Conservation (phyloP, 805 yeast species). For the Torulaspora delbrueckii region DNA sequence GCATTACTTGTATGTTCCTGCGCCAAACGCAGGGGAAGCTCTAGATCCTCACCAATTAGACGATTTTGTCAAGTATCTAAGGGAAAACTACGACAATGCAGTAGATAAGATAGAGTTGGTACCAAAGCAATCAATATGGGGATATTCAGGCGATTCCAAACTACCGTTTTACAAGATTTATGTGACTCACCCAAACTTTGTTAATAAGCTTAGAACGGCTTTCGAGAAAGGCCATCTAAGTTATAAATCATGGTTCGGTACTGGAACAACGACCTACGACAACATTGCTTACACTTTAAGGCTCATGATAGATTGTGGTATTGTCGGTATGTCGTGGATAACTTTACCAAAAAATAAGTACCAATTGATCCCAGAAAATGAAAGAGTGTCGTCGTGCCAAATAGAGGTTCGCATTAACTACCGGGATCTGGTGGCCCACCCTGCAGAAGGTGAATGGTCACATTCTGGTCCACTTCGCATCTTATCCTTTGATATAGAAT, state of each 20-base stretch:
- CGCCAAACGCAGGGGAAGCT: constrained; percentile 59
- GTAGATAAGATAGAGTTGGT: constrained; percentile 60
- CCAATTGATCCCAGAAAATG: constrained; percentile 37
- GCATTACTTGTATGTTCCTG: constrained; percentile 90
- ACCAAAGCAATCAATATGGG: constrained; percentile 88
- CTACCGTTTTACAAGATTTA: constrained; percentile 74
- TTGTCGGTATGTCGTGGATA: constrained; percentile 97
- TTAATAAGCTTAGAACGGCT: constrained; percentile 65
- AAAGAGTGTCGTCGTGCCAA: constrained; percentile 71
- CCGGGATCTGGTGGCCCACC: constrained; percentile 65
- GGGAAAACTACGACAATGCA: constrained; percentile 47
- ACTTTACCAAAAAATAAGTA: constrained; percentile 78
- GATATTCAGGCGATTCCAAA: constrained; percentile 72
- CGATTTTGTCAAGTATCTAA: constrained; percentile 44
- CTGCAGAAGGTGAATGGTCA: constrained; percentile 91
- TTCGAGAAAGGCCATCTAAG: constrained; percentile 79
- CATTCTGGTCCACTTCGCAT: constrained; percentile 91
- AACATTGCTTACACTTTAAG: constrained; percentile 82
- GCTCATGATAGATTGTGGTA: constrained; percentile 86
- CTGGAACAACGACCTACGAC: constrained; percentile 72
- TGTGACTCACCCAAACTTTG: constrained; percentile 58
- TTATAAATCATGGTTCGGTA: constrained; percentile 57
- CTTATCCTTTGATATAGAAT: constrained; percentile 93
- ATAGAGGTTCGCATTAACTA: constrained; percentile 72
- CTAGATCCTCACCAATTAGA: constrained; percentile 31